A percentile compares a stretch with the other conserved stretches of the same genome.
Evolutionary conservation across 163 green algal species (phyloP).

Genomic region (Scenedesmus sp.): DNA sequence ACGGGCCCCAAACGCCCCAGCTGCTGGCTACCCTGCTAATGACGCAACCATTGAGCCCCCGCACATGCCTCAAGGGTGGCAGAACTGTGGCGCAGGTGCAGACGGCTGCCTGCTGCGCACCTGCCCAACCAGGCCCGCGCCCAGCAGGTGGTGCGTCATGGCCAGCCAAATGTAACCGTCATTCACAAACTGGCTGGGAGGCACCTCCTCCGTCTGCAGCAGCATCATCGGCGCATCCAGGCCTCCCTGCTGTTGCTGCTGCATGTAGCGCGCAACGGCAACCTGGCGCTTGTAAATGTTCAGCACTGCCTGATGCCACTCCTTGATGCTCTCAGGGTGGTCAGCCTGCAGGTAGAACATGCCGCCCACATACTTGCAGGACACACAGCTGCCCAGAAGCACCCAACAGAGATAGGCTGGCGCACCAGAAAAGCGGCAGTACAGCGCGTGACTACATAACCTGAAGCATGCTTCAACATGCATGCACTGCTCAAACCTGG

Average conservation of each 20-base stretch:
- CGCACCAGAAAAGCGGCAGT: background rate
- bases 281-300: conserved; percentile 59
- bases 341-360: conserved; percentile 51
- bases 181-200: conserved; percentile 50
- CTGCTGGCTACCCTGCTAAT: no score
- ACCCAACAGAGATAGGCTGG: no score
- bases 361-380: background rate
- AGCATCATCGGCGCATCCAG: background rate
- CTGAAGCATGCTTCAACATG: background rate
- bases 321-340: conserved; percentile 27
- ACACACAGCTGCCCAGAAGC: background rate
- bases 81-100: background rate
- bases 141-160: conserved; percentile 81
- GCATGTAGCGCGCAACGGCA: background rate
- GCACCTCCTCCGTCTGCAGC: conserved; percentile 49
- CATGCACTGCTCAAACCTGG: background rate
- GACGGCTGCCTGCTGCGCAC: conserved; percentile 40
- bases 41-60: no score
- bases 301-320: conserved; percentile 65
- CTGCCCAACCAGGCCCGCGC: conserved; percentile 58
- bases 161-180: conserved; percentile 72
- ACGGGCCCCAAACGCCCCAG: no score
- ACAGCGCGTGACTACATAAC: background rate
- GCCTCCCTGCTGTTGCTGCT: background rate
- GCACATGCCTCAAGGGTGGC: no score